Evolutionary conservation across 805 yeast species (phyloP).

Genomic region (Candida nitratophila): DNA sequence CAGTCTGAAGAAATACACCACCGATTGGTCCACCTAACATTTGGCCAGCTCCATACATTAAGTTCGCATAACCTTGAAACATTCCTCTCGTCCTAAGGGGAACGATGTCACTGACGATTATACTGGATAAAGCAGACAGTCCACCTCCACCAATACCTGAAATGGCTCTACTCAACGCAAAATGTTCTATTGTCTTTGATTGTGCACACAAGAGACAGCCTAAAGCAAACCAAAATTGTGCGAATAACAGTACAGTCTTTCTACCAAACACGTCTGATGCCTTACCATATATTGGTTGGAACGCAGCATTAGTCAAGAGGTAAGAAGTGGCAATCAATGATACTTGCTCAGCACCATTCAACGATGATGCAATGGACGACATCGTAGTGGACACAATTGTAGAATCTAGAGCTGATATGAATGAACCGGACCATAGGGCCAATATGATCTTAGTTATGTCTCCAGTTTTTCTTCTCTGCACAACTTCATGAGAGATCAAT

Average conservation of each 20-base stretch:
- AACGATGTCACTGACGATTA: slow-evolving; percentile 49
- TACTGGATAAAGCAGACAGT: slow-evolving; percentile 40
- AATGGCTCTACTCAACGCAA: slow-evolving; percentile 43
- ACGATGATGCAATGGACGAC: slow-evolving; percentile 51
- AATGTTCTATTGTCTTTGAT: slow-evolving; percentile 33
- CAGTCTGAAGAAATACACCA: slow-evolving; percentile 28
- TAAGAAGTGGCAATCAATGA: slow-evolving; percentile 73
- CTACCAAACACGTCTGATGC: slow-evolving; percentile 61
- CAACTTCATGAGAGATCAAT: background rate
- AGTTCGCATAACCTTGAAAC: slow-evolving; percentile 43
- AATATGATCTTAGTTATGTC: background rate
- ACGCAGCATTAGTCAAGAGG: slow-evolving; percentile 61
- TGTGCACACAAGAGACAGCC: slow-evolving; percentile 39
- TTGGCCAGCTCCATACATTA: slow-evolving; percentile 32
- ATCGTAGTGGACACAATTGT: slow-evolving; percentile 55
- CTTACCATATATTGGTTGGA: slow-evolving; percentile 70
- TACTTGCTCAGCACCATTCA: slow-evolving; percentile 42
- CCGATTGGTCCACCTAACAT: slow-evolving; percentile 39
- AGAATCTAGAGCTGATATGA: slow-evolving; percentile 51
- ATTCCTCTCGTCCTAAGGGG: slow-evolving; percentile 46
- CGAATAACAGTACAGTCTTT: slow-evolving; percentile 34
- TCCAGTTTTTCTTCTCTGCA: background rate
- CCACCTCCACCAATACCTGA: slow-evolving; percentile 61
- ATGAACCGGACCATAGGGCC: slow-evolving; percentile 37
- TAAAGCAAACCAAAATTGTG: slow-evolving; percentile 36